Conservation (phyloP, 768 basidiomycete genomes). For the Lactarius trivialis region DNA sequence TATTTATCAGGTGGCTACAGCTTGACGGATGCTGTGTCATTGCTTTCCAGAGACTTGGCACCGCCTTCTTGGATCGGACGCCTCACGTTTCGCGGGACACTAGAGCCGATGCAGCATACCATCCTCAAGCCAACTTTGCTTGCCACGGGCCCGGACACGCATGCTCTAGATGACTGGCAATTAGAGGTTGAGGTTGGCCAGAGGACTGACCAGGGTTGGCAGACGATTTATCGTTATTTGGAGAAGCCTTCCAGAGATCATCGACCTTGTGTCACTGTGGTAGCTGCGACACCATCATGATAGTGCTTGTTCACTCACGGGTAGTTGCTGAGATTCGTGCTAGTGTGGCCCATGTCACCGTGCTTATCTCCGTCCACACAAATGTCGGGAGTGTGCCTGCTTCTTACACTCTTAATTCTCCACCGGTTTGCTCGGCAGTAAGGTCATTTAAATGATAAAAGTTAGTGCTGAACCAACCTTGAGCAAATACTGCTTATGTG, state of each 20-base stretch:
- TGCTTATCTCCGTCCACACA: neutral
- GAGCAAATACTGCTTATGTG: too few relatives aligned
- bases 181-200: slow-evolving; percentile 61
- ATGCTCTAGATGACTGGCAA: slow-evolving; percentile 61
- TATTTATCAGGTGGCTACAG: neutral
- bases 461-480: too few relatives aligned
- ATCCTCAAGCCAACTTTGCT: slow-evolving; percentile 49
- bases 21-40: neutral
- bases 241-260: slow-evolving; percentile 32
- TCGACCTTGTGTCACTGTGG: slow-evolving; percentile 33
- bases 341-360: neutral
- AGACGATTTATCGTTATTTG: slow-evolving; percentile 36
- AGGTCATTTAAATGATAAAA: too few relatives aligned
- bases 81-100: slow-evolving; percentile 55
- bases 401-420: too few relatives aligned
- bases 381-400: neutral
- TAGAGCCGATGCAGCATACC: slow-evolving; percentile 44
- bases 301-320: neutral
- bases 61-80: slow-evolving; percentile 57
- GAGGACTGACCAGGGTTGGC: slow-evolving; percentile 27
- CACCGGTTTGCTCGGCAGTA: too few relatives aligned
- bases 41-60: slow-evolving; percentile 34
- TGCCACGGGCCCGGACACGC: slow-evolving; percentile 56
- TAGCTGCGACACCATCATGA: slow-evolving; percentile 3
- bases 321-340: neutral